Conservation (phyloP, 805 yeast species). For the Teunomyces cretensis region DNA sequence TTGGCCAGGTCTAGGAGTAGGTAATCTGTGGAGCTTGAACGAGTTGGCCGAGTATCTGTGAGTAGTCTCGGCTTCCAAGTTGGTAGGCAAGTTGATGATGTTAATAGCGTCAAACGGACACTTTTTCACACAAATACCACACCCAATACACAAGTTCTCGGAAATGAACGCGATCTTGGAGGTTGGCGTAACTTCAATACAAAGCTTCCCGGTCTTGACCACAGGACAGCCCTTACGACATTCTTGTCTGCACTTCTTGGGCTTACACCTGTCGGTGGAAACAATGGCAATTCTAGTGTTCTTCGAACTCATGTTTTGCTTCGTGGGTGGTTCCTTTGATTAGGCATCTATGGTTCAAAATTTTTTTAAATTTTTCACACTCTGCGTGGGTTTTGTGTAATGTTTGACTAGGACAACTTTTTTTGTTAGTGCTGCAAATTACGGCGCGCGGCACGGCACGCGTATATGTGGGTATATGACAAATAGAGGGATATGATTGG, state of each 20-base stretch:
- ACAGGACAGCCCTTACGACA: constrained; percentile 97
- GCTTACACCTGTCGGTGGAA: constrained; percentile 92
- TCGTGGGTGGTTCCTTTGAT: neutral
- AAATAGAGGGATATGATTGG: constrained; percentile 1
- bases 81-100: constrained; percentile 94
- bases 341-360: neutral
- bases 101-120: constrained; percentile 98
- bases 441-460: neutral
- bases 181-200: constrained; percentile 93
- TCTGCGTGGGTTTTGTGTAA: neutral
- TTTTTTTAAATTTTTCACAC: constrained; percentile 1
- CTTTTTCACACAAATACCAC: constrained; percentile 99
- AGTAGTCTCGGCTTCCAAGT: constrained; percentile 87
- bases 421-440: constrained; percentile 4
- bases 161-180: constrained; percentile 93
- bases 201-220: constrained; percentile 93
- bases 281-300: constrained; percentile 94
- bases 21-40: constrained; percentile 93
- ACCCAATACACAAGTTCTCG: constrained; percentile 93
- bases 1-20: constrained; percentile 99
- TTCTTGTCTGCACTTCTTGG: constrained; percentile 97
- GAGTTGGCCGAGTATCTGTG: constrained; percentile 98
- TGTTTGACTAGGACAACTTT: neutral
- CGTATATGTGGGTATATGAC: constrained; percentile 1
- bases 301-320: constrained; percentile 28